Conservation (phyloP, 768 basidiomycete species). For the Aureoboletus auriporus region DNA sequence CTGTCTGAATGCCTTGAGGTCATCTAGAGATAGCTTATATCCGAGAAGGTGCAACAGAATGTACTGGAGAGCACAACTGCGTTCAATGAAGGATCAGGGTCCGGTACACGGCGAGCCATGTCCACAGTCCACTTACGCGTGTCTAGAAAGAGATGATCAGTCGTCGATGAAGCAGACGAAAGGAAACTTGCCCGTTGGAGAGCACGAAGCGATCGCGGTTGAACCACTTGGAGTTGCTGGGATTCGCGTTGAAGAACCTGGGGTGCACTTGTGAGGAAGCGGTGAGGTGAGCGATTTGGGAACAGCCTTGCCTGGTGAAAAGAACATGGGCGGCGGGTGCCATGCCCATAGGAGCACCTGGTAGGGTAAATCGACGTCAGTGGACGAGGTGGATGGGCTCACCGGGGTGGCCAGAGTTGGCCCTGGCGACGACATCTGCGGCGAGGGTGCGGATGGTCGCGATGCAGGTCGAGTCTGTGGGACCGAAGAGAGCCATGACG, state of each 20-base stretch:
- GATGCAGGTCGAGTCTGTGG: conserved; percentile 54
- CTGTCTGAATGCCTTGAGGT: conserved; percentile 92
- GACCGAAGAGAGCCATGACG: conserved; percentile 38
- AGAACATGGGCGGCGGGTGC: conserved; percentile 80
- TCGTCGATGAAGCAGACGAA: not conserved
- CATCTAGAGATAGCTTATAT: conserved; percentile 88
- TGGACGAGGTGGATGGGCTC: conserved; percentile 14
- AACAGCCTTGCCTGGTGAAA: conserved; percentile 55
- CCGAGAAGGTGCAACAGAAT: conserved; percentile 87
- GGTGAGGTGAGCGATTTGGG: not conserved
- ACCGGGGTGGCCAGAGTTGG: conserved; percentile 95
- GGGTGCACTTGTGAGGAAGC: not conserved
- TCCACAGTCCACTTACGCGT: conserved; percentile 52
- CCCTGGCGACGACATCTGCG: conserved; percentile 74
- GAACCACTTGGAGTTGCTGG: conserved; percentile 88
- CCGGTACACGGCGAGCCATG: not conserved
- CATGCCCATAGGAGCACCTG: conserved; percentile 94
- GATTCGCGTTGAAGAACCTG: conserved; percentile 86
- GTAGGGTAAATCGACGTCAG: not conserved
- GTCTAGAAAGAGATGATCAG: conserved; percentile 38
- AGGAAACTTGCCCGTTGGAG: conserved; percentile 74
- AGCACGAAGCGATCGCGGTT: conserved; percentile 97
- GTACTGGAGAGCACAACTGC: conserved; percentile 90
- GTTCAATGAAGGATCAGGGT: conserved; percentile 7
- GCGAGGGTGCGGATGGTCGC: conserved; percentile 76